Evolutionary conservation across 257 asterid genomes (phyloP).

Genomic region (Linaria vulgaris): DNA sequence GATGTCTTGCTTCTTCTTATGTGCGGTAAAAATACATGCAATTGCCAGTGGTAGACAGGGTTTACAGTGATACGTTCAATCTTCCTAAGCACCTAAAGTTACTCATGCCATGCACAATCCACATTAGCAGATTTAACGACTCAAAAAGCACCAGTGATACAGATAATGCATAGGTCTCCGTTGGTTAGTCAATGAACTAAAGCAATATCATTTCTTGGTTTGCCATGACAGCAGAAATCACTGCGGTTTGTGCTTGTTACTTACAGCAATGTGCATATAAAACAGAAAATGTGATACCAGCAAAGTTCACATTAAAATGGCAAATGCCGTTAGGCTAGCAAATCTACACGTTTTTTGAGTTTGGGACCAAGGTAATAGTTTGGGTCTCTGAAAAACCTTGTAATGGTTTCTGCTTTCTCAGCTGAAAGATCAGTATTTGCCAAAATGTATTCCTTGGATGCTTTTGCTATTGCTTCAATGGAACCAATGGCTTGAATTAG

Average conservation of each 20-base stretch:
- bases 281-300: not conserved
- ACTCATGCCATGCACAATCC: constrained; percentile 9
- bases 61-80: not conserved
- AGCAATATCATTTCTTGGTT: constrained; percentile 6
- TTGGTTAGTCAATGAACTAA: not conserved
- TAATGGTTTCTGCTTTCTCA: constrained; percentile 72
- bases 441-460: constrained; percentile 75
- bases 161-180: constrained; percentile 2
- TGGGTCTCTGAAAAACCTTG: constrained; percentile 80
- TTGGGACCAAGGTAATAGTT: constrained; percentile 78
- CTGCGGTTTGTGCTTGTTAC: not conserved
- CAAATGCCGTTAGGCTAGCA: not conserved
- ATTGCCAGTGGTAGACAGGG: too few relatives aligned
- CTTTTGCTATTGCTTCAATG: constrained; percentile 85
- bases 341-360: constrained; percentile 34
- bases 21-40: not conserved
- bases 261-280: not conserved
- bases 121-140: not conserved
- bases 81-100: not conserved
- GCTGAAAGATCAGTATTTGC: constrained; percentile 90
- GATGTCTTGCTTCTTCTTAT: not conserved
- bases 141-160: not conserved
- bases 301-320: not conserved
- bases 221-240: not conserved
- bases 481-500: constrained; percentile 91